Evolutionary conservation across 257 asterid species (phyloP).

Genomic region (Ajuga chamaepitys): DNA sequence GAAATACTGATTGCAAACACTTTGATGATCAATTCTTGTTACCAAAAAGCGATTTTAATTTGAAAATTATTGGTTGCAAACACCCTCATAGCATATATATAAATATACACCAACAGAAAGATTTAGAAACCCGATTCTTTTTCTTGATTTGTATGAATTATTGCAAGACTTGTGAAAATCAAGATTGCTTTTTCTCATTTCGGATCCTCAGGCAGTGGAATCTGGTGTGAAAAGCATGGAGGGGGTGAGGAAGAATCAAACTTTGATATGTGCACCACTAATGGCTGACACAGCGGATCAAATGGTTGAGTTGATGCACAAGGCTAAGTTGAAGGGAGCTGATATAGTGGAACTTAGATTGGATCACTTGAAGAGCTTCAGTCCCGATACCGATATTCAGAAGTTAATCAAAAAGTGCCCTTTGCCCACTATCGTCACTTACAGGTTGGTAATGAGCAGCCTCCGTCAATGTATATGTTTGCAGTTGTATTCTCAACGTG

Average conservation of each 20-base stretch:
- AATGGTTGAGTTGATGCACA: constrained; percentile 58
- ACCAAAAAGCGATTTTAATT: too few species aligned
- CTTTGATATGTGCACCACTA: constrained; percentile 88
- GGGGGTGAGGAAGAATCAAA: constrained; percentile 50
- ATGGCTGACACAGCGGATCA: constrained; percentile 84
- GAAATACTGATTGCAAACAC: too few species aligned
- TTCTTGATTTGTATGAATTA: not conserved
- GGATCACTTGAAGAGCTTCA: constrained; percentile 73
- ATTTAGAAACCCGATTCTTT: too few species aligned
- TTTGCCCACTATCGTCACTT: constrained; percentile 89
- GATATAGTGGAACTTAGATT: constrained; percentile 88
- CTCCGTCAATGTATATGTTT: not conserved
- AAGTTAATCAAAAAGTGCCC: constrained; percentile 60
- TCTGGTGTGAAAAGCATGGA: constrained; percentile 34
- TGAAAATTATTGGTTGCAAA: too few species aligned
- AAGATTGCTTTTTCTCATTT: not conserved
- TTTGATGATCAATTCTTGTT: too few species aligned
- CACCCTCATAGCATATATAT: too few species aligned
- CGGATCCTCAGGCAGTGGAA: constrained; percentile 46
- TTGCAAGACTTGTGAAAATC: not conserved
- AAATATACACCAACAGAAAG: too few species aligned
- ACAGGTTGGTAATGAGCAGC: constrained; percentile 54
- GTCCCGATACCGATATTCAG: constrained; percentile 43
- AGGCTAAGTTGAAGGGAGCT: constrained; percentile 72
- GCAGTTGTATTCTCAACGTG: not conserved